Base-by-base conservation (phyloP, 805 yeast genomes). In the Candida nitratophila region DNA sequence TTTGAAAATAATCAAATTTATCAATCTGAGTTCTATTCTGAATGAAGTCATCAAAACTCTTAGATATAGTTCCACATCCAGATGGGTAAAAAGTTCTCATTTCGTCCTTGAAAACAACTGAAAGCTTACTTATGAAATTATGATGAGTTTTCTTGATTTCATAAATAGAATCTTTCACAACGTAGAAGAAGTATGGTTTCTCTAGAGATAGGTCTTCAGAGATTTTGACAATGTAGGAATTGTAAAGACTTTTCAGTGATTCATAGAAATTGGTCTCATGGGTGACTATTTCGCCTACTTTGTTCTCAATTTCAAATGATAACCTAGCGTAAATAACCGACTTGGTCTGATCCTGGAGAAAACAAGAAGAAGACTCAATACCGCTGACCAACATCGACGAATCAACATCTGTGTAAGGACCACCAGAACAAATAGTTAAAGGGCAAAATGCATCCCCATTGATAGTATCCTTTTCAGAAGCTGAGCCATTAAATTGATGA, bases 101-200 rank as follows among this genome's bases (percentile, higher is more conserved):
- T 60, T 63, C 60, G 65, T 42, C 5, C 46, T 37, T 44, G 47
- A 26, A 49, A 50, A 48, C 58, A 47, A 49, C 57, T 30, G 56
- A 60, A 55, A 59, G 54, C 64, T 59, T 51, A 40, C 54, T 51
- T 26, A 50, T 47, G 9, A 12, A 34, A 4, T 4, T 20, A 34
- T 4, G 6, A 20, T 29, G 32, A 29, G n/a, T 29, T 11, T 29
- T 29, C n/a, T 29, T 29, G n/a, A 29, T 29, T 29, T 29, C 32
- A 8, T 29, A 7, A 11, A 12, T 11, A 4, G 15, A 29, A 10
- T 12, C 32, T 12, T 29, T 29, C 5, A 29, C n/a, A 11, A 11
- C 32, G 14, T 29, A 29, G 14, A 29, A 29, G n/a, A 29, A 29
- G 14, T 29, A 29, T 10, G 32, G 32, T 29, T 14, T 29, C 4